These are phyloP conservation scores for Cryphonectria carpinicola DNA, from an alignment of 2,329 filamentous ascomycete genomes.

Conservation along the genomic window DNA sequence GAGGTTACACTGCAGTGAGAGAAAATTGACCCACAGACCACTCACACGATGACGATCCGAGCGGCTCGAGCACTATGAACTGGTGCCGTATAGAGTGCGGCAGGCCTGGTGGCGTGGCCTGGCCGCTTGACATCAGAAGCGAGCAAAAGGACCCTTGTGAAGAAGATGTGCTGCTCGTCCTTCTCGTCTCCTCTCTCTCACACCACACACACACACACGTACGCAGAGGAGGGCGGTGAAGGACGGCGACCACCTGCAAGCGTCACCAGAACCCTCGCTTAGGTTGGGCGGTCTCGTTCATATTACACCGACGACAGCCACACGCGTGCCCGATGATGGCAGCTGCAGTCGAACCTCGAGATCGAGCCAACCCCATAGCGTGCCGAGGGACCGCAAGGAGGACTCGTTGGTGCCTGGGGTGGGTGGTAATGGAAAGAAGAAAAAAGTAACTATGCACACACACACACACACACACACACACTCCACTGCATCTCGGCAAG, in stretches of 20 bases:
- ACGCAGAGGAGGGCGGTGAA: too few relatives aligned
- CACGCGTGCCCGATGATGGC: neutral
- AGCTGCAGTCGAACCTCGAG: conserved; percentile 8
- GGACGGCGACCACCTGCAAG: neutral
- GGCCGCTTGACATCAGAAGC: neutral
- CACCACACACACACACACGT: too few relatives aligned
- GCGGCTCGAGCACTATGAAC: neutral
- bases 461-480: too few relatives aligned
- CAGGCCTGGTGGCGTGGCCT: neutral
- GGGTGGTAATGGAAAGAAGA: neutral
- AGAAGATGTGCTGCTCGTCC: too few relatives aligned
- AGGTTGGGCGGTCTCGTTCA: neutral
- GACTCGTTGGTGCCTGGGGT: neutral
- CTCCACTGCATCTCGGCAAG: neutral
- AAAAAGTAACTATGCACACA: neutral
- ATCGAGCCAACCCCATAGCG: conserved; percentile 21
- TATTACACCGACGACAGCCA: neutral
- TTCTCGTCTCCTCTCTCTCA: too few relatives aligned
- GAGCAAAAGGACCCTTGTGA: neutral
- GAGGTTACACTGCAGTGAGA: conserved; percentile 1
- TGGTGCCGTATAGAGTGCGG: neutral
- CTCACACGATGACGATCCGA: neutral
- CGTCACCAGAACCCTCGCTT: too few relatives aligned
- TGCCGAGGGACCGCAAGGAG: conserved; percentile 14
- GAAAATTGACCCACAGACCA: neutral